Conservation (phyloP, 768 basidiomycete genomes). For the Pilatotrama ljubarskyi region DNA sequence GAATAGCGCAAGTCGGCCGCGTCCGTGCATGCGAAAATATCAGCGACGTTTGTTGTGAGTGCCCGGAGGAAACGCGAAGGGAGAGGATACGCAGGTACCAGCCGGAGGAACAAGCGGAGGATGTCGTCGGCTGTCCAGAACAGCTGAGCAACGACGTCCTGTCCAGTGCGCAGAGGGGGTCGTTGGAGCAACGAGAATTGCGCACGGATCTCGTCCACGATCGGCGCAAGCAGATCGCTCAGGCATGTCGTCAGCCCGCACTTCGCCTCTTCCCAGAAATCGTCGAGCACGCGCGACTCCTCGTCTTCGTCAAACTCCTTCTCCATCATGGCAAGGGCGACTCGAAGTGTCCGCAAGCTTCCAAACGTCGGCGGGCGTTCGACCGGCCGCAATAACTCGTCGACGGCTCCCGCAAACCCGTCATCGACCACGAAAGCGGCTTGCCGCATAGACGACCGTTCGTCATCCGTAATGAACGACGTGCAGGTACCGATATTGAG, state of each 20-base stretch:
- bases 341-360: conserved; percentile 59
- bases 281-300: conserved; percentile 55
- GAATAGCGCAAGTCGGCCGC: conserved; percentile 44
- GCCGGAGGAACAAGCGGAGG: conserved; percentile 48
- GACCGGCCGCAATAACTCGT: conserved; percentile 54
- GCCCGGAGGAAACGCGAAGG: conserved; percentile 50
- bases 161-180: conserved; percentile 36
- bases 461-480: conserved; percentile 60
- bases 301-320: conserved; percentile 56
- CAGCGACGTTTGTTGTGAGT: conserved; percentile 45
- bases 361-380: conserved; percentile 51
- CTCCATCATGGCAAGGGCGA: conserved; percentile 58
- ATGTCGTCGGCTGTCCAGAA: conserved; percentile 56
- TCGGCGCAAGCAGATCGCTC: conserved; percentile 48
- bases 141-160: conserved; percentile 51
- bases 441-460: conserved; percentile 57
- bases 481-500: conserved; percentile 59
- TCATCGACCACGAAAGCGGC: conserved; percentile 69
- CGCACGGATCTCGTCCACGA: conserved; percentile 53
- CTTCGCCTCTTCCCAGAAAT: conserved; percentile 59
- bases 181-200: conserved; percentile 46
- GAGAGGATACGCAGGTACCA: conserved; percentile 49
- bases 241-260: conserved; percentile 61
- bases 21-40: conserved; percentile 58
- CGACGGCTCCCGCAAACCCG: conserved; percentile 61